Evolutionary conservation across 2,329 filamentous ascomycete species (phyloP), one percentile per base, ranked within the genome.

Genomic region (Penicillium sp.): DNA sequence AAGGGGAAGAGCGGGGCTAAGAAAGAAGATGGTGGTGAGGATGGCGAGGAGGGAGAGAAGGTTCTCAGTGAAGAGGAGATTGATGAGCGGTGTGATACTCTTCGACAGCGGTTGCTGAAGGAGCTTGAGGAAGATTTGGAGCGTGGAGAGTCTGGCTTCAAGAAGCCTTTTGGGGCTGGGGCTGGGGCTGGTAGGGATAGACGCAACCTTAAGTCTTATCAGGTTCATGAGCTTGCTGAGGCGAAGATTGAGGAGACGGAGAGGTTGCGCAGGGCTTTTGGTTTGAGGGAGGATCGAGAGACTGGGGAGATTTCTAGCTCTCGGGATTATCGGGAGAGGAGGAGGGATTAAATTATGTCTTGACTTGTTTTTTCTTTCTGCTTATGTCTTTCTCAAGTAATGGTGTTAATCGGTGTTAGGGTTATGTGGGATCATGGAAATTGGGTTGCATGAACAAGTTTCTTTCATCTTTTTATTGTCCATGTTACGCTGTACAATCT

Each of bases 221-320:
- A 97, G 76, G 91, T 97, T 19, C 94, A 99, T 78, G 94, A 97
- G 77, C 82, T 96, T 72, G 94, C 94, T 17, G 89, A 94, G 68
- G 94, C 93, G 57, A 99, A 99, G 82, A 93, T 96, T 64, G 88
- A 90, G 72, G 94, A 99, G 81, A 96, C 88, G 74, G 92, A 97
- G 77, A 84, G 89, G 66, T 78, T 99, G 71, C 80, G 93, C 61
- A 89, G 82, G 74, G 94, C 94, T 8, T 80, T 99, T 63, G 92
- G 91, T 47, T 96, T 97, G 67, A 87, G 87, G 69, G 87, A 88
- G 69, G 91, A 96, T 73, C 94, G 91, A 89, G 87, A 84, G 76
- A 87, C 85, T 61, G 89, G 95, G 71, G 90, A 94, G 58, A 67
- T 69, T 59, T 64, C 60, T 53, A 61, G 70, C 67, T 35, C 50